Percentiles rank a stretch among this genome's conserved stretches.
Conservation (phyloP, 129 eudicot species). For the Pittosporum tobira region DNA sequence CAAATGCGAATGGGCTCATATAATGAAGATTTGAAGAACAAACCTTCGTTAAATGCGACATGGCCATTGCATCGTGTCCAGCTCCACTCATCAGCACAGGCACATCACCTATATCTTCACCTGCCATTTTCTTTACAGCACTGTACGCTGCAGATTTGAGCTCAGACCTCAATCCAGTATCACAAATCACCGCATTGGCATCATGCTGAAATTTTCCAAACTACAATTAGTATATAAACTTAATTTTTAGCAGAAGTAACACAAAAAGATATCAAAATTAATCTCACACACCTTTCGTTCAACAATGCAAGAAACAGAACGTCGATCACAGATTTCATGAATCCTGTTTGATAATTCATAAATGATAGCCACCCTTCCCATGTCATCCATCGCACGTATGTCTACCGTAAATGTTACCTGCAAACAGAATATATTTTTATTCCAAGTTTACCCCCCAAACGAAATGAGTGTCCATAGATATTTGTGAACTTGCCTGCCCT, state of each 20-base stretch:
- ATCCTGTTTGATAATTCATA: slow-evolving; percentile 74
- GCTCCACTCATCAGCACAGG: slow-evolving; percentile 98
- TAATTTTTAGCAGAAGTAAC: not conserved
- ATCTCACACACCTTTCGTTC: slow-evolving; percentile 85
- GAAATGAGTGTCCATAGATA: not conserved
- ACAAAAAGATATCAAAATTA: slow-evolving; percentile 4
- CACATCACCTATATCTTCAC: slow-evolving; percentile 55
- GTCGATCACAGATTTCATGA: slow-evolving; percentile 68
- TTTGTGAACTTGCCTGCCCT: slow-evolving; percentile 63
- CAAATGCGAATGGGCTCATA: no score
- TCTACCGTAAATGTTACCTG: slow-evolving; percentile 90
- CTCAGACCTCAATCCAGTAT: slow-evolving; percentile 56
- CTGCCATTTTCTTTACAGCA: slow-evolving; percentile 62
- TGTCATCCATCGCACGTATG: slow-evolving; percentile 85
- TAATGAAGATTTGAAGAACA: no score
- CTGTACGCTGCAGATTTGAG: slow-evolving; percentile 67
- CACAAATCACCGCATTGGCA: slow-evolving; percentile 81
- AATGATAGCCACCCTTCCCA: slow-evolving; percentile 76
- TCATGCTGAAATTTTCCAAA: slow-evolving; percentile 65
- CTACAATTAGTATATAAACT: slow-evolving; percentile 7
- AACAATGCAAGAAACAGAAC: slow-evolving; percentile 74
- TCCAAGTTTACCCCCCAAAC: no score
- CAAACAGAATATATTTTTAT: no score
- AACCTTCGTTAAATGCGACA: slow-evolving; percentile 92
- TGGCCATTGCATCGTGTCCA: slow-evolving; percentile 99